Conservation (phyloP, 306 rosid genomes). For the Cajanus cajan region DNA sequence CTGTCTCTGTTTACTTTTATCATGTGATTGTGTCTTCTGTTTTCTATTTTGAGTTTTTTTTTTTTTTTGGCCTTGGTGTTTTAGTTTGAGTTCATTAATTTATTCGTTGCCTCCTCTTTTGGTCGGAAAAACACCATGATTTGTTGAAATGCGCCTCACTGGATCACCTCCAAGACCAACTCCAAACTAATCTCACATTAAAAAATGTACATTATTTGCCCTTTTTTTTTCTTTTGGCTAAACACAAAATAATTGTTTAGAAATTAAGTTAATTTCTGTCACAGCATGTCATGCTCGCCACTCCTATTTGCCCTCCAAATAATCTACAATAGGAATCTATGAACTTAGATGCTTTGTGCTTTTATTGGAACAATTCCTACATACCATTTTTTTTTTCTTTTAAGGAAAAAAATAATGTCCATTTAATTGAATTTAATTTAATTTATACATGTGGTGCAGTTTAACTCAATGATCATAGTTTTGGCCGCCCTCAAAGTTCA, state of each 20-base stretch:
- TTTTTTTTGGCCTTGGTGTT: conserved; percentile 17
- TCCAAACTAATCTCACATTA: conserved; percentile 23
- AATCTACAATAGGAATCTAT: conserved; percentile 16
- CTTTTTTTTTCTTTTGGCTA: background rate
- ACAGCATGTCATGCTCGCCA: conserved; percentile 35
- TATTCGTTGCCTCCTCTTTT: conserved; percentile 32
- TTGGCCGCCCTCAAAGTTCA: conserved; percentile 43
- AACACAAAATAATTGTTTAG: conserved; percentile 20
- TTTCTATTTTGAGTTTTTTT: conserved; percentile 15
- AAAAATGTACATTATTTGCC: background rate
- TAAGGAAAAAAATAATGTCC: background rate
- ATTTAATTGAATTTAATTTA: background rate
- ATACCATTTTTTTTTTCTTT: background rate
- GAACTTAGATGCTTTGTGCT: conserved; percentile 17
- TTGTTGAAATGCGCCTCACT: conserved; percentile 35
- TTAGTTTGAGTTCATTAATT: conserved; percentile 32
- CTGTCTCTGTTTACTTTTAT: conserved; percentile 25
- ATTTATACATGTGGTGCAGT: background rate
- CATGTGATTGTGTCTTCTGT: conserved; percentile 28
- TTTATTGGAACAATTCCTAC: conserved; percentile 9
- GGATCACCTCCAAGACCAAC: conserved; percentile 27
- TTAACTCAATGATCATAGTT: conserved; percentile 11
- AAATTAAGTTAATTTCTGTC: conserved; percentile 18
- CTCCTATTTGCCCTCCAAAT: conserved; percentile 22
- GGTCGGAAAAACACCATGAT: conserved; percentile 30